Conservation (phyloP, 352 stramenopile species). For the Phytophthora litchii region DNA sequence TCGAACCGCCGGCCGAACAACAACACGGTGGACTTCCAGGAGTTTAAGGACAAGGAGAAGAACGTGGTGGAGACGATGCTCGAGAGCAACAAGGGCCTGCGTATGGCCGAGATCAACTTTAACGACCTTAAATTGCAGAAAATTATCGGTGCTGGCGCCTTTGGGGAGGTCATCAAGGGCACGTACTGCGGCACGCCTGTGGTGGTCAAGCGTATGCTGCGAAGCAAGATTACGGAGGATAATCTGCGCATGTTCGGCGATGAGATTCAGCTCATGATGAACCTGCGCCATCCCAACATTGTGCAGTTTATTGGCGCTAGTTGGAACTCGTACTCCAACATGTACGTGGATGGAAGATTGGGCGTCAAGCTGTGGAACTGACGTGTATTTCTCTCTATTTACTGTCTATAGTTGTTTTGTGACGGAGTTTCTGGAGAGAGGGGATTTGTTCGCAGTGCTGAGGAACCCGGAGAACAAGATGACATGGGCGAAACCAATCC, state of each 20-base stretch:
- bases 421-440: slow-evolving; percentile 86
- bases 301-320: slow-evolving; percentile 91
- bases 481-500: slow-evolving; percentile 85
- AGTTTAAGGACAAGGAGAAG: slow-evolving; percentile 89
- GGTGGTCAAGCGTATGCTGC: slow-evolving; percentile 89
- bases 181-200: slow-evolving; percentile 89
- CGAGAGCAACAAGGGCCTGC: slow-evolving; percentile 86
- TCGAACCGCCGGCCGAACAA: slow-evolving; percentile 34
- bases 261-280: slow-evolving; percentile 92
- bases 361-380: slow-evolving; percentile 3
- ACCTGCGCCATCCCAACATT: slow-evolving; percentile 88
- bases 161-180: slow-evolving; percentile 90
- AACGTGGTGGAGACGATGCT: slow-evolving; percentile 90
- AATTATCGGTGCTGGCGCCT: slow-evolving; percentile 85
- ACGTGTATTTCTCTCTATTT: slow-evolving; percentile 15
- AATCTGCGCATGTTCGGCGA: slow-evolving; percentile 90
- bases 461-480: slow-evolving; percentile 82
- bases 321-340: slow-evolving; percentile 93
- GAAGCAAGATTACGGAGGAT: slow-evolving; percentile 89
- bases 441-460: slow-evolving; percentile 83
- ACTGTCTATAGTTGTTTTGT: slow-evolving; percentile 78
- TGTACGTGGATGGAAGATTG: slow-evolving; percentile 52
- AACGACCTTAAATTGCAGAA: slow-evolving; percentile 89
- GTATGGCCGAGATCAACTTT: slow-evolving; percentile 91
- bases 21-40: slow-evolving; percentile 77